These are phyloP conservation scores for Leccinum uliginosum DNA, from an alignment of 768 basidiomycete species.

Conservation along the genomic window DNA sequence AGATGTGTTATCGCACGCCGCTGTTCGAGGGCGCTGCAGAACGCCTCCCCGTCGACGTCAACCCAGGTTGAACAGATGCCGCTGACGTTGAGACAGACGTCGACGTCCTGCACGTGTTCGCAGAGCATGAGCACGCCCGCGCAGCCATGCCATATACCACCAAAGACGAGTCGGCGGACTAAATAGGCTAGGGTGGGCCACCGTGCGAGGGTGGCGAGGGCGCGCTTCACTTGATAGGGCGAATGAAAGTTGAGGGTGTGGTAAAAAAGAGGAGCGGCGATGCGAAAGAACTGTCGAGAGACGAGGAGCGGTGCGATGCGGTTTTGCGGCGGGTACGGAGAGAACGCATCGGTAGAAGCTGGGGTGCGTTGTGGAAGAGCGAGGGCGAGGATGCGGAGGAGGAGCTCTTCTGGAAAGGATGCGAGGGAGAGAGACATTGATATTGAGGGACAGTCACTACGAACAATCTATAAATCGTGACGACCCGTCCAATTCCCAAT, in stretches of 20 bases:
- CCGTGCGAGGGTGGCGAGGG: slow-evolving; percentile 34
- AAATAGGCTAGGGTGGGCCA: slow-evolving; percentile 36
- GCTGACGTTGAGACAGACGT: slow-evolving; percentile 29
- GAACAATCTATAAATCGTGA: not conserved
- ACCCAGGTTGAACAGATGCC: not conserved
- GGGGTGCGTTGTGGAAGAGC: slow-evolving; percentile 22
- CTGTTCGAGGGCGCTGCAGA: slow-evolving; percentile 39
- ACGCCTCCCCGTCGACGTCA: slow-evolving; percentile 29
- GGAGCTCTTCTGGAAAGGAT: slow-evolving; percentile 40
- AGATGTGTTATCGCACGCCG: slow-evolving; percentile 41
- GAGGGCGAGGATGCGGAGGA: slow-evolving; percentile 42
- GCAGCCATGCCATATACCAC: slow-evolving; percentile 38
- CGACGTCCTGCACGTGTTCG: slow-evolving; percentile 36
- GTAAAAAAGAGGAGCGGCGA: slow-evolving; percentile 56
- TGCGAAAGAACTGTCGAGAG: slow-evolving; percentile 49
- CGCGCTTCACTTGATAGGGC: slow-evolving; percentile 34
- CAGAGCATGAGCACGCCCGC: slow-evolving; percentile 34
- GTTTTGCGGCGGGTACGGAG: slow-evolving; percentile 12
- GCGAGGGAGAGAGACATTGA: slow-evolving; percentile 21
- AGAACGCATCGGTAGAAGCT: slow-evolving; percentile 17
- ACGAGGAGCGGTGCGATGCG: slow-evolving; percentile 46
- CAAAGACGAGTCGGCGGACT: slow-evolving; percentile 41
- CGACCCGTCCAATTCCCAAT: slow-evolving; percentile 8
- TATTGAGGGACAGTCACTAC: no score
- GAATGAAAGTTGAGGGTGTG: slow-evolving; percentile 44